Base-by-base conservation (phyloP, 2,329 filamentous ascomycete genomes). In the Colletotrichum sp. region DNA sequence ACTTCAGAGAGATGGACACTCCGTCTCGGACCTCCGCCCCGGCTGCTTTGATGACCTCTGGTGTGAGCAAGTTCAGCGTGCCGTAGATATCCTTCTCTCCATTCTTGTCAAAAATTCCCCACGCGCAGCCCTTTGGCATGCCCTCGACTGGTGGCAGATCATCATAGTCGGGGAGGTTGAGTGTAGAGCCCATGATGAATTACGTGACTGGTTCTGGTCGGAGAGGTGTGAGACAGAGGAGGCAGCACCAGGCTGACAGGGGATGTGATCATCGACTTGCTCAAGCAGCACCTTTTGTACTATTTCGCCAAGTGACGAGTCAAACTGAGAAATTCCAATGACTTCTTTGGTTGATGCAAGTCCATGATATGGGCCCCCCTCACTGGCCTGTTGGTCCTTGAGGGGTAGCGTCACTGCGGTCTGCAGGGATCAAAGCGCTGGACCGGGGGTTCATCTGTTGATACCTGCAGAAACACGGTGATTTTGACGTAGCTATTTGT, bases 1-100 rank as follows among this genome's bases (percentile, higher is more conserved):
- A 90, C 87, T 91, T 90, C 32, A 91, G 85, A 4, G 89, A 90
- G 52, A 91, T 85, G 1, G 89, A 89, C 2, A 89, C 80, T 1
- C 90, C 89, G 7, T 88, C 85, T 60, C 83, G 83, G 49, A 88
- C 85, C 76, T 90, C 88, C 4, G 80, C 80, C 6, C 82, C 83
- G 0, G 88, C 88, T 5, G 81, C 84, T 24, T 83, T 83, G 6
- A 88, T 82, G 5, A 89, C 85, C 1, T 85, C 81, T 0, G 87
- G 85, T 0, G 89, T 91, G 5, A 91, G 82, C 8, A 90, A 84
- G 79, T 92, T 91, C 30, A 91, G 81, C 0, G 89, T 90, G 5
- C 89, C 90, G 8, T 88, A 79, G 24, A 87, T 77, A 62, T 91
- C 89, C 60, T 89, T 89, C 67, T 87, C 81, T 16, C 87, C 88